These are phyloP conservation scores for Hericium alpestre DNA, from an alignment of 768 basidiomycete genomes.

Conservation along the genomic window DNA sequence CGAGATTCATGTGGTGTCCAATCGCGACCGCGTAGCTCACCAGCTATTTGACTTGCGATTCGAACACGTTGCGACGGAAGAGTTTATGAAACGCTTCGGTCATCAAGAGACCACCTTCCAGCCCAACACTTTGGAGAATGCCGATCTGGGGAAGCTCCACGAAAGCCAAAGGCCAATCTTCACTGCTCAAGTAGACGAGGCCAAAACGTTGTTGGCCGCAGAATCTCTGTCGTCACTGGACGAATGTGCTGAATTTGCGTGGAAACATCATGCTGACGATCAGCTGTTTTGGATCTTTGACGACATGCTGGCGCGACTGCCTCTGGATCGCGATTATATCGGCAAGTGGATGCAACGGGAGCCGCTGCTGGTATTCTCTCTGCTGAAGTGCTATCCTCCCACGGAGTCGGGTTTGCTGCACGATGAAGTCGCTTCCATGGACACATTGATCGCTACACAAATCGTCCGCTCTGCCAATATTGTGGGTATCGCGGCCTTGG, in stretches of 20 bases:
- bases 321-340: constrained; percentile 18
- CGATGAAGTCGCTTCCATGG: constrained; percentile 18
- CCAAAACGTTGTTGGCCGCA: constrained; percentile 3
- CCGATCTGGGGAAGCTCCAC: background rate
- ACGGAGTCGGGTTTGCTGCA: constrained; percentile 24
- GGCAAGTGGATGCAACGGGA: constrained; percentile 35
- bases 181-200: background rate
- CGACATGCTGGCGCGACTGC: background rate
- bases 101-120: background rate
- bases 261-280: constrained; percentile 43
- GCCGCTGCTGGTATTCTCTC: constrained; percentile 43
- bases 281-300: constrained; percentile 11
- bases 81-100: constrained; percentile 15
- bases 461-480: constrained; percentile 47
- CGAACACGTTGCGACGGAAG: constrained; percentile 36
- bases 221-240: background rate
- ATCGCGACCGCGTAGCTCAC: constrained; percentile 54
- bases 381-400: constrained; percentile 40
- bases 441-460: constrained; percentile 29
- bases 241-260: constrained; percentile 22
- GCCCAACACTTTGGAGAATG: background rate
- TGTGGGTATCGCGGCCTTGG: constrained; percentile 44
- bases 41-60: constrained; percentile 60
- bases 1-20: constrained; percentile 62
- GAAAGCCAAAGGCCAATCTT: background rate